Base-by-base conservation (phyloP, 257 asterid genomes). In the Solanum chmielewskii region DNA sequence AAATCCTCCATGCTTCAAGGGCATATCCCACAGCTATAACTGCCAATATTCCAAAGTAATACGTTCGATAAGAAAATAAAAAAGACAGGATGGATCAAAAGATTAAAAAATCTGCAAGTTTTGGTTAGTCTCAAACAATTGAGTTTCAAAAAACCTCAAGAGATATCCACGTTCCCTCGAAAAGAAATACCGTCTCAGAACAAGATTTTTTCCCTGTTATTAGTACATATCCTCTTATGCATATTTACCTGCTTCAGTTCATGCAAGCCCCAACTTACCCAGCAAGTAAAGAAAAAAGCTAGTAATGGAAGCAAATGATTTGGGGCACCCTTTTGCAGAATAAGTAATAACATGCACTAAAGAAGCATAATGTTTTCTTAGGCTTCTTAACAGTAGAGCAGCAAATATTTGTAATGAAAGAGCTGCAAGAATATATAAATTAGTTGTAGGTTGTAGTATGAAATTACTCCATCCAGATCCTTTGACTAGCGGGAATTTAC, bases 1-100 rank as follows among this genome's bases (percentile, higher is more conserved):
- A 87, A 74, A 90, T 88, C 74, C 85, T 89, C 93, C 93, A 91
- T 42, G 93, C 93, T 87, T 91, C 92, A 33, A 91, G 83, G 77
- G 92, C 93, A 83, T 90, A 89, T 47, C 90, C 86, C 41, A 89
- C 93, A 85, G 93, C 88, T 66, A 82, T 86, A 85, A 91, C 93
- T 91, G 91, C 88, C 56, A 89, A 41, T 69, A 75, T 45, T 44
- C 18, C 86, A 84, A n/a, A 4, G 3, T 47, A 88, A 49, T 25
- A 73, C 31, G n/a, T 35, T 83, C 6, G 15, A 35, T 49, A 56
- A 82, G 89, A 87, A 83, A 47, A 60, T 35, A 23, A 39, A 69
- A 69, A 49, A 47, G 45, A 47, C 68, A 20, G n/a, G 20, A 47
- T 5, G 62, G 41, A 47, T 80, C 85, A 49, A 80, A 44, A 49